Conservation (phyloP, 345 rosid genomes). For the Reutealis trisperma region DNA sequence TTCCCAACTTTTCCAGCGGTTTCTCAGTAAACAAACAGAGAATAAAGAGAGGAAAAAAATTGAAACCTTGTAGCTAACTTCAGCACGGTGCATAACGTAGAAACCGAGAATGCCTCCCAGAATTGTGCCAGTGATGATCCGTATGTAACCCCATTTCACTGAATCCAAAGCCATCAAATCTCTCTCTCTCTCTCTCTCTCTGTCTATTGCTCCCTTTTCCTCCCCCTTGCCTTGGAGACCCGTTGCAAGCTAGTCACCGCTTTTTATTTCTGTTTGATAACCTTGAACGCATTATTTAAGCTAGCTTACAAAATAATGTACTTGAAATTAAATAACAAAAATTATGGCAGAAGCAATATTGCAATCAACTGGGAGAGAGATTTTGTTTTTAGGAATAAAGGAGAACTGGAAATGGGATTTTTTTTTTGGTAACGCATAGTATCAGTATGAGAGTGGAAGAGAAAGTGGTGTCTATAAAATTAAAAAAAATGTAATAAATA, state of each 20-base stretch:
- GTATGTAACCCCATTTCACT: conserved; percentile 62
- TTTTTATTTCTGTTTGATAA: neutral
- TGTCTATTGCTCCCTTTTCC: neutral
- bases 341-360: too few species aligned
- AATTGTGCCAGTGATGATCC: conserved; percentile 79
- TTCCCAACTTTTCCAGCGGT: neutral
- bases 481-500: too few species aligned
- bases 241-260: neutral
- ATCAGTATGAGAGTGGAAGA: too few species aligned
- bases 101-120: conserved; percentile 76
- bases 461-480: too few species aligned
- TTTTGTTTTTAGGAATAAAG: too few species aligned
- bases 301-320: too few species aligned
- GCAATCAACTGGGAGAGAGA: too few species aligned
- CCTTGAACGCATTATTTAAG: neutral
- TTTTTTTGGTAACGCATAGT: too few species aligned
- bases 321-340: too few species aligned
- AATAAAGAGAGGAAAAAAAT: neutral
- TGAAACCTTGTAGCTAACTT: conserved; percentile 68
- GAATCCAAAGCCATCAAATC: conserved; percentile 50
- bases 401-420: too few species aligned
- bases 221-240: too few species aligned
- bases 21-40: conserved; percentile 9
- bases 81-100: conserved; percentile 84
- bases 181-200: conserved; percentile 1